Conservation (phyloP, 495 filamentous ascomycete species). For the Filosporella fistucella region DNA sequence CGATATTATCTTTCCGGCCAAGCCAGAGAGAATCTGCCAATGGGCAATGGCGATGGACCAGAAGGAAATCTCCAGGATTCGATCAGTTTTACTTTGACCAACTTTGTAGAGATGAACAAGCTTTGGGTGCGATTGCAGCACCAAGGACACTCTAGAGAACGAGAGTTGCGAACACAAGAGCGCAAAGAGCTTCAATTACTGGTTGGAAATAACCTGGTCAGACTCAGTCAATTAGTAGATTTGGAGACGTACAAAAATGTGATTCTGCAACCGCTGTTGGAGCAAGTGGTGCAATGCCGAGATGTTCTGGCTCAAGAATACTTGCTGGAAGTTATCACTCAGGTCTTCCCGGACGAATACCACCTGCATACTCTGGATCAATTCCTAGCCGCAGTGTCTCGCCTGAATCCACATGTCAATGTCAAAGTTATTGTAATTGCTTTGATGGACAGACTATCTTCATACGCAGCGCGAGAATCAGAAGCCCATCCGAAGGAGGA, state of each 20-base stretch:
- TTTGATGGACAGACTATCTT: conserved; percentile 91
- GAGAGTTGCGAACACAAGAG: conserved; percentile 89
- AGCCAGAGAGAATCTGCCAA: conserved; percentile 81
- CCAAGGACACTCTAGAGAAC: conserved; percentile 92
- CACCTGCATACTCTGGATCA: conserved; percentile 95
- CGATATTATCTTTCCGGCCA: conserved; percentile 95
- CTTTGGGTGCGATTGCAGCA: conserved; percentile 97
- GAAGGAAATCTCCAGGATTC: conserved; percentile 96
- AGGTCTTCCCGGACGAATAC: conserved; percentile 98
- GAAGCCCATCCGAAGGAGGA: conserved; percentile 68
- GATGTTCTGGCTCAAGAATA: conserved; percentile 98
- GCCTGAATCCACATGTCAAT: conserved; percentile 92
- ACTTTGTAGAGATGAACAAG: conserved; percentile 99
- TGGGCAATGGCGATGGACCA: conserved; percentile 80
- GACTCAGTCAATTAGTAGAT: conserved; percentile 93
- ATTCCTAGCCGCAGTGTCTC: conserved; percentile 83
- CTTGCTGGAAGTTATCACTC: conserved; percentile 93
- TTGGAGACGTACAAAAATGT: conserved; percentile 87
- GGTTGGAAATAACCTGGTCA: conserved; percentile 92
- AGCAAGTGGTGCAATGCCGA: conserved; percentile 96
- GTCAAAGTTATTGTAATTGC: conserved; percentile 98
- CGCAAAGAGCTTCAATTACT: conserved; percentile 91
- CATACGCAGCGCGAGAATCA: conserved; percentile 84
- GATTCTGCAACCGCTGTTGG: conserved; percentile 82
- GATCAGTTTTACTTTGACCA: conserved; percentile 94